Conservation (phyloP, 768 basidiomycete genomes). For the Baorangia bicolor region DNA sequence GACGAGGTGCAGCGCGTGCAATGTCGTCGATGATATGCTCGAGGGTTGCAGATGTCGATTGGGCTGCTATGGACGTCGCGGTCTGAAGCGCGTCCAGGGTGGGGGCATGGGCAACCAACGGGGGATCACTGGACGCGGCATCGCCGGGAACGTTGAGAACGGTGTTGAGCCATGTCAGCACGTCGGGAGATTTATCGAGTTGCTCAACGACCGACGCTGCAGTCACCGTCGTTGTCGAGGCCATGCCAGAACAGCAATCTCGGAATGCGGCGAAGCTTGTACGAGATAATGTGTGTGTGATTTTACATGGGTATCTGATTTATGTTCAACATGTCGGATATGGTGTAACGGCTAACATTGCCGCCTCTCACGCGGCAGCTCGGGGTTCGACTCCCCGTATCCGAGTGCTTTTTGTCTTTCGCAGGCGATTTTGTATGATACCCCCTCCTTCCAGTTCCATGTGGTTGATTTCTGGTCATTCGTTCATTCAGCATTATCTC, state of each 20-base stretch:
- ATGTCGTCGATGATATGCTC: slow-evolving; percentile 93
- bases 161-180: slow-evolving; percentile 72
- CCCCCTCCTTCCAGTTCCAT: too few species aligned
- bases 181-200: slow-evolving; percentile 59
- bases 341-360: slow-evolving; percentile 67
- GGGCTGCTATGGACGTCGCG: slow-evolving; percentile 79
- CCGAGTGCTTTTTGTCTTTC: slow-evolving; percentile 16
- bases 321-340: too few species aligned
- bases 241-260: slow-evolving; percentile 14
- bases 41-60: slow-evolving; percentile 84
- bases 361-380: slow-evolving; percentile 54
- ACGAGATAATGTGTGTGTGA: too few species aligned
- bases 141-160: slow-evolving; percentile 41
- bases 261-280: neutral
- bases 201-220: slow-evolving; percentile 49
- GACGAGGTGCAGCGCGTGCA: slow-evolving; percentile 83
- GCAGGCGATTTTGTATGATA: too few species aligned
- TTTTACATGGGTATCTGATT: too few species aligned
- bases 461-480: too few species aligned
- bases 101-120: slow-evolving; percentile 56
- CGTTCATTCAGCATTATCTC: too few species aligned
- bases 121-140: slow-evolving; percentile 37
- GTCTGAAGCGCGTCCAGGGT: slow-evolving; percentile 74
- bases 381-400: slow-evolving; percentile 36
- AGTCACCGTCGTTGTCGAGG: slow-evolving; percentile 21